Base-by-base conservation (phyloP, 2,329 filamentous ascomycete genomes). In the Pseudomassariella vexata region DNA sequence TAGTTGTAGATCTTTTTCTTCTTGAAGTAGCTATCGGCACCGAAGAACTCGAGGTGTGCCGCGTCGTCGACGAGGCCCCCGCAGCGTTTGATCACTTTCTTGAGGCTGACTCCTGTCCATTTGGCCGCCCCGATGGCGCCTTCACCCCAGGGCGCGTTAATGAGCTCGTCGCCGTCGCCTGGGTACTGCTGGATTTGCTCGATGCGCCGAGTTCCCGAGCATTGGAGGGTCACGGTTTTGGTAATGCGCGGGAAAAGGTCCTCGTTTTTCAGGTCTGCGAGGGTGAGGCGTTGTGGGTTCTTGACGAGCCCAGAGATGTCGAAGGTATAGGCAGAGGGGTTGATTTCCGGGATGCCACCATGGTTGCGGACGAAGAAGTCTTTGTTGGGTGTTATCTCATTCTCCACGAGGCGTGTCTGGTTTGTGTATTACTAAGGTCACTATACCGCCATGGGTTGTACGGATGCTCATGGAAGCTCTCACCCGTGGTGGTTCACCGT, bases 11-110 rank as follows among this genome's bases (percentile, higher is more conserved):
- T 65, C 26, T 80, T 58, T 11, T 70, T 66, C 30, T 77, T 73
- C 52, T 85, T 85, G 62, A 85, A 81, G 47, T 86, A 85, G 0
- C 79, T 82, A 36, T 86, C 82, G 1, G 76, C 79, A 0, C 82
- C 82, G 36, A 74, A 77, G 29, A 86, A 69, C 42, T 85, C 80
- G 9, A 85, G 53, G 40, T 86, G 78, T 36, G 75, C 70, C 0
- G 64, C 76, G 2, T 62, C 59, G 9, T 60, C 59, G 1, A 50
- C 41, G 2, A 83, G 55, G 0, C 80, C 81, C 3, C 80, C 82
- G 37, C 81, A 85, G 37, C 75, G 59, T 42, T 85, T 83, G 53
- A 86, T 78, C 2, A 85, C 63, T 44, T 79, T 82, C 48, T 84
- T 83, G 10, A 85, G 60, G 18, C 68, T 75, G 6, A 84, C 68